These are phyloP conservation scores for Apophysomyces trapeziformis DNA, from an alignment of 371 early-diverging fungal genomes.

Conservation along the genomic window DNA sequence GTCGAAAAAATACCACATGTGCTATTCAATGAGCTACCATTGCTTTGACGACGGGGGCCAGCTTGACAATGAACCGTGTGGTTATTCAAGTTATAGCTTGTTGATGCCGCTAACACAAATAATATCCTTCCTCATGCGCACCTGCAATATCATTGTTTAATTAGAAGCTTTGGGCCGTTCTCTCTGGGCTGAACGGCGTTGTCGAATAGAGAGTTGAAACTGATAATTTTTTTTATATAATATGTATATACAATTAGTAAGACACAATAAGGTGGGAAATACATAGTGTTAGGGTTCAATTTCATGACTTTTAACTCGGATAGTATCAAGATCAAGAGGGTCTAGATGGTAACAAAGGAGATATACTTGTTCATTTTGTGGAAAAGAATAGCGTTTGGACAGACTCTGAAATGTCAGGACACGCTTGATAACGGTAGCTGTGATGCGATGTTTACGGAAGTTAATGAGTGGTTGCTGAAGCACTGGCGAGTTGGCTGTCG, in stretches of 20 bases:
- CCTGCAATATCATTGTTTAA: too few species aligned
- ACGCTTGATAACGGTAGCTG: conserved; percentile 66
- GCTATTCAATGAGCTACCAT: neutral
- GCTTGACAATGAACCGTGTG: too few species aligned
- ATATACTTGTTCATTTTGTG: conserved; percentile 46
- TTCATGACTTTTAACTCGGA: conserved; percentile 37
- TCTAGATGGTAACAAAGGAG: conserved; percentile 36
- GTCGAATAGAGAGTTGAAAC: too few species aligned
- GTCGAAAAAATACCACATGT: neutral
- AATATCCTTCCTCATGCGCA: too few species aligned
- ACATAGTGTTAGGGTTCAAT: conserved; percentile 30
- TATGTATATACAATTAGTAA: too few species aligned
- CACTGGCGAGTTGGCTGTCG: conserved; percentile 22
- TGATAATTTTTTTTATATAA: too few species aligned
- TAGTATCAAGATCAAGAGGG: conserved; percentile 31
- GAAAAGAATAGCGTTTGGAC: conserved; percentile 61
- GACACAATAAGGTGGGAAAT: too few species aligned
- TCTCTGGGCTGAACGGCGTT: too few species aligned
- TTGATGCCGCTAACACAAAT: too few species aligned
- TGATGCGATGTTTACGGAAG: conserved; percentile 66
- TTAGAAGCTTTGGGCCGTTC: too few species aligned
- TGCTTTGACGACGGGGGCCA: too few species aligned
- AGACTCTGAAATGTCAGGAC: conserved; percentile 63
- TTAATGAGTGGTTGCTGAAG: conserved; percentile 58
- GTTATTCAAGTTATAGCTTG: too few species aligned